phyloP scores from a whole-genome alignment of 805 yeast species.

The Schizosaccharomyces cryophilus region DNA sequence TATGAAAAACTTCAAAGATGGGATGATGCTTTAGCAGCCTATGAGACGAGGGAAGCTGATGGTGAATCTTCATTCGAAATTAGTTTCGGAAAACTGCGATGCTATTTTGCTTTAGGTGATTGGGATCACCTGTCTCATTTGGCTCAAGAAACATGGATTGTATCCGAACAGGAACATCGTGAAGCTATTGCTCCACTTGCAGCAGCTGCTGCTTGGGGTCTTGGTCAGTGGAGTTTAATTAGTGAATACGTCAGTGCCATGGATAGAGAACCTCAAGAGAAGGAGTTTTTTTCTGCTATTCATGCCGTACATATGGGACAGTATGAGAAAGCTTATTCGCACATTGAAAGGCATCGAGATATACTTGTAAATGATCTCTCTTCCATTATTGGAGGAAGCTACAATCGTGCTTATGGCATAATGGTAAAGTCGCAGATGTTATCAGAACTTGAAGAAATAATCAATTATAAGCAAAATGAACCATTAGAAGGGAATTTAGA shows the following conservation, averaged over 20 bases:
- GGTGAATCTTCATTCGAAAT: slow-evolving; percentile 50
- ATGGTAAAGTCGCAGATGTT: slow-evolving; percentile 92
- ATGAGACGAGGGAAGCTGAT: slow-evolving; percentile 41
- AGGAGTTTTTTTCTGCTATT: slow-evolving; percentile 83
- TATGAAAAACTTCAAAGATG: slow-evolving; percentile 87
- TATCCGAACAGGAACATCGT: slow-evolving; percentile 43
- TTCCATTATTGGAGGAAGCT: slow-evolving; percentile 82
- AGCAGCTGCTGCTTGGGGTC: slow-evolving; percentile 98
- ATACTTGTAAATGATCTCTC: slow-evolving; percentile 76
- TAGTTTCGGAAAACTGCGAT: slow-evolving; percentile 92
- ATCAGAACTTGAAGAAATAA: slow-evolving; percentile 87
- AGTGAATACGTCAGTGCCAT: slow-evolving; percentile 71
- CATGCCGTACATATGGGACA: slow-evolving; percentile 63
- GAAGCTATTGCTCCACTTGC: slow-evolving; percentile 86
- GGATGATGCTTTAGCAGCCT: slow-evolving; percentile 91
- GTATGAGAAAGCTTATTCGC: slow-evolving; percentile 54
- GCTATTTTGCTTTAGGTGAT: slow-evolving; percentile 90
- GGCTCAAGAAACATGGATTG: slow-evolving; percentile 66
- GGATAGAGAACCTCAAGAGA: slow-evolving; percentile 80
- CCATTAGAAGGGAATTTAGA: slow-evolving; percentile 56
- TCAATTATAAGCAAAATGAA: slow-evolving; percentile 62
- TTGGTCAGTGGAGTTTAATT: slow-evolving; percentile 91
- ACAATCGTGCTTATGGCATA: slow-evolving; percentile 87
- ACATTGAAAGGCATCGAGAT: slow-evolving; percentile 67
- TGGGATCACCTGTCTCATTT: slow-evolving; percentile 80